Percentiles rank a stretch among this genome's conserved stretches.
phyloP scores from a whole-genome alignment of 2,329 filamentous ascomycete species.

The Colletotrichum magnum region DNA sequence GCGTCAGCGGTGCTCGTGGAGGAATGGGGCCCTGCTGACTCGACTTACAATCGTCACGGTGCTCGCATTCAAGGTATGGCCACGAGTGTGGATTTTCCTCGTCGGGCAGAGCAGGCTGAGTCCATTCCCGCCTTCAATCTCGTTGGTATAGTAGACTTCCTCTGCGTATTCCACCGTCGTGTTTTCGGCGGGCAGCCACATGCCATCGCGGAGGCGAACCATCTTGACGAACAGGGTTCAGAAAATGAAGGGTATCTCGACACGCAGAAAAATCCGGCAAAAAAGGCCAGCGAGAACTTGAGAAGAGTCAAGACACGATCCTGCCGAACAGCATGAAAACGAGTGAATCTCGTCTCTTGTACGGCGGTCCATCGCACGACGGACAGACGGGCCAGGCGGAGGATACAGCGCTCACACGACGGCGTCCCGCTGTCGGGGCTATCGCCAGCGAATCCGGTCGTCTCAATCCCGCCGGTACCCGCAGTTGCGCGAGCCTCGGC shows the following conservation, averaged over 20 bases:
- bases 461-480: slow-evolving; percentile 37
- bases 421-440: slow-evolving; percentile 30
- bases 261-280: slow-evolving; percentile 7
- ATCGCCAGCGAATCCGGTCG: slow-evolving; percentile 30
- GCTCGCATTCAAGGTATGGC: slow-evolving; percentile 69
- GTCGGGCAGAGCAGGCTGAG: slow-evolving; percentile 70
- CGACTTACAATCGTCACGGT: slow-evolving; percentile 59
- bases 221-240: slow-evolving; percentile 42
- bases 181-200: slow-evolving; percentile 76
- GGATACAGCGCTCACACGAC: slow-evolving; percentile 24
- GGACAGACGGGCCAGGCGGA: slow-evolving; percentile 23
- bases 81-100: slow-evolving; percentile 65
- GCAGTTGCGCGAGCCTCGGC: slow-evolving; percentile 33
- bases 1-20: slow-evolving; percentile 15
- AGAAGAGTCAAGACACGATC: slow-evolving; percentile 15
- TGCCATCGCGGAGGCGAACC: slow-evolving; percentile 54
- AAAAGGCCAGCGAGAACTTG: slow-evolving; percentile 2
- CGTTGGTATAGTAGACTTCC: slow-evolving; percentile 68
- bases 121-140: slow-evolving; percentile 61
- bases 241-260: slow-evolving; percentile 17
- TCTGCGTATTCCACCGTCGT: slow-evolving; percentile 76
- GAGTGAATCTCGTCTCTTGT: slow-evolving; percentile 41
- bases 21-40: neutral
- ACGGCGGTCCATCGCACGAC: slow-evolving; percentile 14
- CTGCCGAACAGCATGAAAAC: slow-evolving; percentile 8